These are phyloP conservation scores for Cytospora schulzeri DNA, from an alignment of 2,329 filamentous ascomycete genomes.

Conservation along the genomic window DNA sequence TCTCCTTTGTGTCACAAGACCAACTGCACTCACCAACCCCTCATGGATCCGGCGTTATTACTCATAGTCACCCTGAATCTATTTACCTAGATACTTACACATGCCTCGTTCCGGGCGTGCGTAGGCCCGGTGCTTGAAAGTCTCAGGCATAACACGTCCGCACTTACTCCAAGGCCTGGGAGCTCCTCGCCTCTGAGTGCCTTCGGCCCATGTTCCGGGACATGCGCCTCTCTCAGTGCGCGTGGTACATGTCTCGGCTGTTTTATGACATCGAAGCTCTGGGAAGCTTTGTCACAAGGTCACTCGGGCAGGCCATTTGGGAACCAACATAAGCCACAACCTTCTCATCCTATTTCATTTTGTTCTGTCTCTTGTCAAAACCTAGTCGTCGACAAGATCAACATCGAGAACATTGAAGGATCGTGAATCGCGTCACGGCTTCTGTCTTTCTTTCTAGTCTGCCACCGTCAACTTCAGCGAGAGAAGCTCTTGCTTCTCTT, in stretches of 20 bases:
- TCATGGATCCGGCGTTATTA: not conserved
- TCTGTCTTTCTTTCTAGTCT: not conserved
- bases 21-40: not conserved
- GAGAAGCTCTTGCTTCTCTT: slow-evolving; percentile 25
- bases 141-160: slow-evolving; percentile 7
- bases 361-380: not conserved
- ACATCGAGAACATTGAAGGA: not conserved
- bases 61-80: not conserved
- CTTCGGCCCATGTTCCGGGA: slow-evolving; percentile 19
- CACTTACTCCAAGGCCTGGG: not conserved
- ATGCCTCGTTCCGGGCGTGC: not conserved
- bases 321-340: slow-evolving; percentile 17
- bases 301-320: slow-evolving; percentile 3
- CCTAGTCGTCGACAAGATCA: slow-evolving; percentile 9
- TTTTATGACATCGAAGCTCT: slow-evolving; percentile 12
- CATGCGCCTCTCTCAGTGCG: slow-evolving; percentile 24
- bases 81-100: too few relatives aligned
- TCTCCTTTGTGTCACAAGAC: slow-evolving; percentile 1
- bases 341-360: slow-evolving; percentile 6
- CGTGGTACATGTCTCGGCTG: slow-evolving; percentile 22
- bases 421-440: not conserved
- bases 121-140: not conserved
- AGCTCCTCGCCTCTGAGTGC: not conserved
- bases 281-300: slow-evolving; percentile 23
- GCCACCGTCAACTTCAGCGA: slow-evolving; percentile 17